A percentile compares a stretch with the other conserved stretches of the same genome.
These are phyloP conservation scores for Globisporangium cystogenes DNA, from an alignment of 352 stramenopile species.

Conservation along the genomic window DNA sequence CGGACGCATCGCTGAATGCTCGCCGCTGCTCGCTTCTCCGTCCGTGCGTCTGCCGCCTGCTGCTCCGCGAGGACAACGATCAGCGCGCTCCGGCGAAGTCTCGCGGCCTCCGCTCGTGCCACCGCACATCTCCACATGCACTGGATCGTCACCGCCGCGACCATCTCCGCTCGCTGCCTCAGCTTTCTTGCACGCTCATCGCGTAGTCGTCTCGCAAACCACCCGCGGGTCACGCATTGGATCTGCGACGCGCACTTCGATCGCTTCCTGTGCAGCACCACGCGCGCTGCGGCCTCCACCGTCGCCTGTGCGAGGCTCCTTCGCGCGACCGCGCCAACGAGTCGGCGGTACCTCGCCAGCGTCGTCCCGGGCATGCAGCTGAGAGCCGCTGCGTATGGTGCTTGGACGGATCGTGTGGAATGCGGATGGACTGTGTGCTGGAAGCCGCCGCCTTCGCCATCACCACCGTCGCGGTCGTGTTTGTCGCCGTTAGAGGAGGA, in stretches of 20 bases:
- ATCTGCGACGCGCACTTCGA: background rate
- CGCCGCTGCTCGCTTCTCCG: background rate
- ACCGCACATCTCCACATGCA: background rate
- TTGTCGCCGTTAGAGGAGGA: too few relatives aligned
- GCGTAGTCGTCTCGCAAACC: background rate
- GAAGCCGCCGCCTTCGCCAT: too few relatives aligned
- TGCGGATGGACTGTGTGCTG: background rate
- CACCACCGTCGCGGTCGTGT: too few relatives aligned
- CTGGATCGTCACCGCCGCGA: background rate
- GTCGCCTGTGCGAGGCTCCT: constrained; percentile 10
- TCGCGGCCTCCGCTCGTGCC: background rate
- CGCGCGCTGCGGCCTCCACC: background rate
- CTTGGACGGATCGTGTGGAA: too few relatives aligned
- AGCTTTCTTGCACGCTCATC: background rate
- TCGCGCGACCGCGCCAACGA: constrained; percentile 28
- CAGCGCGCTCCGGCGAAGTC: background rate
- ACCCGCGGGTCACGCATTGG: background rate
- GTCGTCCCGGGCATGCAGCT: constrained; percentile 26
- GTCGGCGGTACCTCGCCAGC: constrained; percentile 27
- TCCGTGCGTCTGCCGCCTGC: background rate
- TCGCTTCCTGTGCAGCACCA: background rate
- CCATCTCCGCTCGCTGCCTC: too few relatives aligned
- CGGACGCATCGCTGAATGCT: background rate
- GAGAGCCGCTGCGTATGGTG: background rate
- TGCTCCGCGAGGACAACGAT: background rate